Percentiles rank a stretch among this genome's conserved stretches.
Conservation (phyloP, 2,329 filamentous ascomycete species). For the Esteya vermicola region DNA sequence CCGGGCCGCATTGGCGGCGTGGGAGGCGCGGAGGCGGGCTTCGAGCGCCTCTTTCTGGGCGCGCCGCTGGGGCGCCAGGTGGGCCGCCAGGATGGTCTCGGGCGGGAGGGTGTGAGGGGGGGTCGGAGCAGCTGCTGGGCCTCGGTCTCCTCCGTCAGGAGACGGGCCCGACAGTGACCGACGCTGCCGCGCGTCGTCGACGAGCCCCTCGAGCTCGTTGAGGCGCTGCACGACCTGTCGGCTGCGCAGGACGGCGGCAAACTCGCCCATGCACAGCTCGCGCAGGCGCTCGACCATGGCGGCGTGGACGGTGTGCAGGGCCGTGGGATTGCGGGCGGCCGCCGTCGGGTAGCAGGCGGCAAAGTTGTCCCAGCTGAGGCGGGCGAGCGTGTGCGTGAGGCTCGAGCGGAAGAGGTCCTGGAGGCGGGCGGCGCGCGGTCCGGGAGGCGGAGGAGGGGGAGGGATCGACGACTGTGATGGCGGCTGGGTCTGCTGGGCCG, state of each 20-base stretch:
- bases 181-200: slow-evolving; percentile 32
- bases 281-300: slow-evolving; percentile 43
- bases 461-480: neutral
- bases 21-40: slow-evolving; percentile 39
- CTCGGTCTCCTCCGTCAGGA: neutral
- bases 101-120: slow-evolving; percentile 41
- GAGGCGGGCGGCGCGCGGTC: slow-evolving; percentile 41
- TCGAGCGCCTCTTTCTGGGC: slow-evolving; percentile 42
- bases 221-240: slow-evolving; percentile 40
- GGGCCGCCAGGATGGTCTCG: slow-evolving; percentile 34
- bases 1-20: slow-evolving; percentile 40
- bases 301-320: slow-evolving; percentile 38
- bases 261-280: slow-evolving; percentile 42
- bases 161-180: slow-evolving; percentile 9
- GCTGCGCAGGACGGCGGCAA: slow-evolving; percentile 36
- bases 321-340: slow-evolving; percentile 32
- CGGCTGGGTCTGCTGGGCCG: too few species aligned
- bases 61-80: slow-evolving; percentile 37
- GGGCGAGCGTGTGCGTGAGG: slow-evolving; percentile 37
- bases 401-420: slow-evolving; percentile 37
- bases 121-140: slow-evolving; percentile 17
- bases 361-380: slow-evolving; percentile 42
- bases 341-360: slow-evolving; percentile 48
- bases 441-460: slow-evolving; percentile 26
- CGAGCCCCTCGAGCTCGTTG: slow-evolving; percentile 43